Conservation (phyloP, 441 rosid species). For the Populus tomentosa region DNA sequence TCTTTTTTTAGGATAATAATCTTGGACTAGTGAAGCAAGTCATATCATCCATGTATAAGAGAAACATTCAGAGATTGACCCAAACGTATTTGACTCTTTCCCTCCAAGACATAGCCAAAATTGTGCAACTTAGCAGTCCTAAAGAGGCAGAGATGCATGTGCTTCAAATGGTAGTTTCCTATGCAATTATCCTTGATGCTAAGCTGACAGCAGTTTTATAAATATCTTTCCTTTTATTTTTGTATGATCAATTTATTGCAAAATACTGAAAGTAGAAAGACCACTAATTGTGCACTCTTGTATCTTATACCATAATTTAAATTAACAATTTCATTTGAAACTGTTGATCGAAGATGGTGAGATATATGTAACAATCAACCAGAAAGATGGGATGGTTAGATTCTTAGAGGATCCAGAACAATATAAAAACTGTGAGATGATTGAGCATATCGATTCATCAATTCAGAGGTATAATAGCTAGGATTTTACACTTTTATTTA, state of each 20-base stretch:
- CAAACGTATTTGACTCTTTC: constrained; percentile 93
- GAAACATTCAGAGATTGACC: constrained; percentile 79
- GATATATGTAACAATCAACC: constrained; percentile 91
- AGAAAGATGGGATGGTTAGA: constrained; percentile 98
- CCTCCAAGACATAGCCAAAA: constrained; percentile 88
- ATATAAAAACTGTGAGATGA: constrained; percentile 86
- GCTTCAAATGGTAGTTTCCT: constrained; percentile 79
- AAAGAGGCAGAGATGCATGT: constrained; percentile 99
- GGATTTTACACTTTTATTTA: neutral
- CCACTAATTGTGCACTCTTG: neutral
- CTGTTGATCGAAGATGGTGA: constrained; percentile 85
- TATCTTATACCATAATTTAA: neutral
- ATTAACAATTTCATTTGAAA: constrained; percentile 12
- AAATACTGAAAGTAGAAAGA: neutral
- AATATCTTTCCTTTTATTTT: too few relatives aligned
- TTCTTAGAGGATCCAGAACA: constrained; percentile 96
- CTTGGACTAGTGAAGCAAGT: too few relatives aligned
- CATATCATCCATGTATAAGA: too few relatives aligned
- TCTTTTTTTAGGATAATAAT: too few relatives aligned
- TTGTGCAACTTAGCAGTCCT: constrained; percentile 65
- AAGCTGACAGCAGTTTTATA: neutral
- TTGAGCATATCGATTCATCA: constrained; percentile 77
- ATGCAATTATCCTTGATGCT: neutral
- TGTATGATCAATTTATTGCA: neutral
- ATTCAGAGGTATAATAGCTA: constrained; percentile 61